Evolutionary conservation across 495 filamentous ascomycete species (phyloP).

Genomic region (Hapsidospora chrysogenum): DNA sequence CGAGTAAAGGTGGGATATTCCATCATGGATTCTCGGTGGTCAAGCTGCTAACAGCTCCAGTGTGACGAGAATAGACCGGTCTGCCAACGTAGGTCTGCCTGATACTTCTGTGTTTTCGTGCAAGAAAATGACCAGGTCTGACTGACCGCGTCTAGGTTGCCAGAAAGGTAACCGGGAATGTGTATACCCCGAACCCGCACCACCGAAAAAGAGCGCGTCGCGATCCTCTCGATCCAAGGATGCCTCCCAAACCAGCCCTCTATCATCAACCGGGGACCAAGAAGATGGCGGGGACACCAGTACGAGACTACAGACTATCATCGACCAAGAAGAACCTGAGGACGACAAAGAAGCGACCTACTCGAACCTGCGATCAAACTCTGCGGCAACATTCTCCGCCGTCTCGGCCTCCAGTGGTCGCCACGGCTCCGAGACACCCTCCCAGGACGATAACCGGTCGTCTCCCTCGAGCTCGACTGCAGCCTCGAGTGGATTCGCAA

Average conservation of each 20-base stretch:
- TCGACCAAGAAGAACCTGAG: conserved; percentile 47
- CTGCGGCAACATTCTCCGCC: conserved; percentile 22
- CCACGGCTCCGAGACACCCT: conserved; percentile 34
- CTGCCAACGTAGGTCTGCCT: conserved; percentile 53
- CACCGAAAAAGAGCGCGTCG: conserved; percentile 28
- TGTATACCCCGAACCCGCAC: conserved; percentile 56
- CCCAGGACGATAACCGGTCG: conserved; percentile 27
- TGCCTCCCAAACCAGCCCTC: conserved; percentile 26
- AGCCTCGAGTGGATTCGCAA: conserved; percentile 15
- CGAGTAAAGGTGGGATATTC: conserved; percentile 64
- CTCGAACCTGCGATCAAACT: no score
- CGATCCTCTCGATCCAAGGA: conserved; percentile 22
- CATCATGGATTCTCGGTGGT: no score
- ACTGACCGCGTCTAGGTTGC: conserved; percentile 38
- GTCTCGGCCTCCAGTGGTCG: conserved; percentile 7
- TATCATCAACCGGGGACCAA: conserved; percentile 34
- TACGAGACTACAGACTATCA: conserved; percentile 39
- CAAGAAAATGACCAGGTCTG: conserved; percentile 7
- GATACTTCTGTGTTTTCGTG: neutral
- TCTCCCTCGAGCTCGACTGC: conserved; percentile 30
- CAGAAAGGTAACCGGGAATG: conserved; percentile 75
- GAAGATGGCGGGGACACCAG: conserved; percentile 35
- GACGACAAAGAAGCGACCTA: neutral
- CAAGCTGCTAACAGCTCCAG: no score
- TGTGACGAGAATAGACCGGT: conserved; percentile 76